phyloP scores from a whole-genome alignment of 352 stramenopile genomes.

The Globisporangium camurandrum region DNA sequence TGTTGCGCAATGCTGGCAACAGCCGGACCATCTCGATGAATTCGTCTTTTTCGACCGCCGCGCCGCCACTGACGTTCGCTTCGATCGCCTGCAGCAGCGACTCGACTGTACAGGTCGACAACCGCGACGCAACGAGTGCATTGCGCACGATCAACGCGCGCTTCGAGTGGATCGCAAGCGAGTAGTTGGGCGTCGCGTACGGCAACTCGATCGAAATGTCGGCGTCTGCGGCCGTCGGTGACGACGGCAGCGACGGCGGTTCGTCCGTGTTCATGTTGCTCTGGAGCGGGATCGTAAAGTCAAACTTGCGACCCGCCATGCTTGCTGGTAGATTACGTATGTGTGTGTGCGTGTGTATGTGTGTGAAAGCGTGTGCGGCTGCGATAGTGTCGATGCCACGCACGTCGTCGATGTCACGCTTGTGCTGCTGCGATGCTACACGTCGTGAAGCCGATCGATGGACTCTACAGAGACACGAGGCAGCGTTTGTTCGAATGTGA shows the following conservation, averaged over 20 bases:
- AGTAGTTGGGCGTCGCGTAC: constrained; percentile 44
- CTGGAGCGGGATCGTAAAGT: constrained; percentile 33
- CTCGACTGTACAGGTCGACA: constrained; percentile 36
- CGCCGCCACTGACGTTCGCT: constrained; percentile 16
- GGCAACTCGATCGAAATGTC: constrained; percentile 49
- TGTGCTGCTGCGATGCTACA: too few species aligned
- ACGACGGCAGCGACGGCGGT: constrained; percentile 47
- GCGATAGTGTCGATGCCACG: too few species aligned
- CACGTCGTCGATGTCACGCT: too few species aligned
- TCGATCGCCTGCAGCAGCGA: constrained; percentile 28
- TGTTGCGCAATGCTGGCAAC: constrained; percentile 41
- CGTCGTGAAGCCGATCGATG: too few species aligned
- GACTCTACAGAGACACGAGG: too few species aligned
- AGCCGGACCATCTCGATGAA: constrained; percentile 53
- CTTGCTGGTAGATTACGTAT: background rate
- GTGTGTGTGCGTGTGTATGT: background rate
- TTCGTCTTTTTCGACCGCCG: constrained; percentile 34
- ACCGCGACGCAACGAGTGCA: constrained; percentile 55
- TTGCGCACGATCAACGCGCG: constrained; percentile 60
- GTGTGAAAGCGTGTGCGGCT: background rate
- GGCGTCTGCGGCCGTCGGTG: constrained; percentile 27
- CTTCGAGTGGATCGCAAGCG: constrained; percentile 64
- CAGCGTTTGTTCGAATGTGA: too few species aligned
- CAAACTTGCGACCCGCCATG: constrained; percentile 12
- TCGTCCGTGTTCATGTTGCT: constrained; percentile 44